phyloP scores from a whole-genome alignment of 495 filamentous ascomycete species.

The Beverwykella pulmonaria region DNA sequence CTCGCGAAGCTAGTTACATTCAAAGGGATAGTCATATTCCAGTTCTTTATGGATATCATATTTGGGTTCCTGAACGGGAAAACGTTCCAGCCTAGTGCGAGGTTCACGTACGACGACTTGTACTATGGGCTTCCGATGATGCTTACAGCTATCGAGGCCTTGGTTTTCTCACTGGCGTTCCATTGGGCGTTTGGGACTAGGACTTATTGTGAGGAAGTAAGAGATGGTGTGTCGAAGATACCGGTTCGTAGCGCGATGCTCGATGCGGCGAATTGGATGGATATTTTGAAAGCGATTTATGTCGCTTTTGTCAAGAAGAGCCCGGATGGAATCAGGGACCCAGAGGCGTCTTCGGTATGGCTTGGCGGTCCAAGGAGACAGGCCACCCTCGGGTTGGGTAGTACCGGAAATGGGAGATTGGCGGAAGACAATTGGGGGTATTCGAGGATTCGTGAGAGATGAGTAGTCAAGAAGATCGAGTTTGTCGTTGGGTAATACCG shows the following conservation, averaged over 20 bases:
- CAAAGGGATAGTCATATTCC: constrained; percentile 11
- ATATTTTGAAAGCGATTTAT: constrained; percentile 1
- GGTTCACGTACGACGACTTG: background rate
- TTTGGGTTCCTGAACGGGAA: constrained; percentile 5
- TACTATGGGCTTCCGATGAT: constrained; percentile 5
- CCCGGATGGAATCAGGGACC: background rate
- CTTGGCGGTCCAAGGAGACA: background rate
- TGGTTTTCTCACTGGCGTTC: background rate
- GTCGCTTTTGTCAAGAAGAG: background rate
- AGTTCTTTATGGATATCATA: constrained; percentile 5
- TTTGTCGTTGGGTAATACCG: background rate
- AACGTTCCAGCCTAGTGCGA: background rate
- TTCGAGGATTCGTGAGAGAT: background rate
- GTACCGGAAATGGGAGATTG: too few relatives aligned
- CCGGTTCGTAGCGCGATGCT: background rate
- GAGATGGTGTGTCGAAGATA: background rate
- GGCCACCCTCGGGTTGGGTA: too few relatives aligned
- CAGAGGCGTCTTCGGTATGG: background rate
- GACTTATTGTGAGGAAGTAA: background rate
- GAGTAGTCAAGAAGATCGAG: background rate
- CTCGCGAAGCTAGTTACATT: background rate
- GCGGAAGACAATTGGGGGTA: too few relatives aligned
- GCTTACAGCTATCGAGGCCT: background rate
- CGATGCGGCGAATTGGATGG: constrained; percentile 8
- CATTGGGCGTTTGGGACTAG: background rate